These are phyloP conservation scores for Cryoendolithus antarcticus DNA, from an alignment of 2,329 filamentous ascomycete genomes.

Conservation along the genomic window DNA sequence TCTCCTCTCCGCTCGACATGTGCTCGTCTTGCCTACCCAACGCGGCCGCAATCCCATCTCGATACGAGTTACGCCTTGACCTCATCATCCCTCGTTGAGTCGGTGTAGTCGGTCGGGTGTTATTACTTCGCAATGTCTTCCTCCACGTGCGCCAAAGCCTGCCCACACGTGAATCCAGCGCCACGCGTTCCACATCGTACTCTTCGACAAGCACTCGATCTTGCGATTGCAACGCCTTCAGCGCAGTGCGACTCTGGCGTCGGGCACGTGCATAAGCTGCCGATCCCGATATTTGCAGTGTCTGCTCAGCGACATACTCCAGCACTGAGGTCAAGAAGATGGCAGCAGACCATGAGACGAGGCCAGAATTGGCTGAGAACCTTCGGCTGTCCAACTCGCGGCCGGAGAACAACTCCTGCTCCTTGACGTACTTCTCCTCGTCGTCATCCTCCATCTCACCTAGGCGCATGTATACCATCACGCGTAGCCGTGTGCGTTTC, in stretches of 20 bases:
- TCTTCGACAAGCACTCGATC: conserved; percentile 51
- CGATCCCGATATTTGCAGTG: conserved; percentile 74
- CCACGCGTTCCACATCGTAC: conserved; percentile 82
- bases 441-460: conserved; percentile 98
- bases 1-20: neutral
- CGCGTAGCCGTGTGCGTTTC: conserved; percentile 83
- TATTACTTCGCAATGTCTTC: conserved; percentile 54
- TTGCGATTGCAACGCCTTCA: too few relatives aligned
- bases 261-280: conserved; percentile 58
- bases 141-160: conserved; percentile 92
- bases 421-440: conserved; percentile 76
- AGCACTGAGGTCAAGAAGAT: conserved; percentile 94
- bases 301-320: conserved; percentile 87
- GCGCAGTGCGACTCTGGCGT: conserved; percentile 22
- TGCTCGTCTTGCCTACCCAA: too few relatives aligned
- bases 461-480: conserved; percentile 96
- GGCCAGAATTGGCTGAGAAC: conserved; percentile 32
- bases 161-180: conserved; percentile 76
- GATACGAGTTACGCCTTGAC: too few relatives aligned
- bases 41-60: neutral
- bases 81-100: neutral
- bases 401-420: conserved; percentile 56
- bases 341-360: conserved; percentile 77
- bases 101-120: conserved; percentile 3
- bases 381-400: conserved; percentile 37